Percentiles rank a stretch among this genome's conserved stretches.
Evolutionary conservation across 2,329 filamentous ascomycete species (phyloP).

Genomic region (Beauveria caledonica): DNA sequence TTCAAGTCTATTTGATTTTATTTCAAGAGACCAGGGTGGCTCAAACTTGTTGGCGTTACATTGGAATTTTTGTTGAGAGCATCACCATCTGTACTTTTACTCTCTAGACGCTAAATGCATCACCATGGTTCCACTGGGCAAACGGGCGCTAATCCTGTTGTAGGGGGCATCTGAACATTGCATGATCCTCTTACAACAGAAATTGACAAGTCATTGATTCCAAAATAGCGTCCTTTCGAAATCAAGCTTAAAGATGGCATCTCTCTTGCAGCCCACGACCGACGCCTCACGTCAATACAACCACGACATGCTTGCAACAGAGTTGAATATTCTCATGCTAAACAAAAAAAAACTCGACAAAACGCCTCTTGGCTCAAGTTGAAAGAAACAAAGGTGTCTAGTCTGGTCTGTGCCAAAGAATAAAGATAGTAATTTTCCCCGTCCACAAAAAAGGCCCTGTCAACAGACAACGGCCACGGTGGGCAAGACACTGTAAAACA

Average conservation of each 20-base stretch:
- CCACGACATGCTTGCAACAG: background rate
- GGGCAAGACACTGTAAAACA: background rate
- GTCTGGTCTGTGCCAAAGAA: background rate
- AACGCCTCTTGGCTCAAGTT: background rate
- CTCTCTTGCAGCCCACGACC: too few species aligned
- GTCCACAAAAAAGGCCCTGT: background rate
- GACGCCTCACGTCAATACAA: background rate
- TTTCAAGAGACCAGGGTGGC: background rate
- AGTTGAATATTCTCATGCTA: constrained; percentile 8
- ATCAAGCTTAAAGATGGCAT: too few species aligned
- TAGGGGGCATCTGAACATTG: background rate
- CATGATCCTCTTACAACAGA: too few species aligned
- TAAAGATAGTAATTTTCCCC: background rate
- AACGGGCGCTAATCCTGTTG: background rate
- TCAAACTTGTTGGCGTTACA: background rate
- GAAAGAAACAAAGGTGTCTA: background rate
- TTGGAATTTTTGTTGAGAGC: background rate
- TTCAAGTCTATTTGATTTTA: background rate
- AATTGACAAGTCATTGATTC: too few species aligned
- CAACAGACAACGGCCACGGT: background rate
- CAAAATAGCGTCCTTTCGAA: too few species aligned
- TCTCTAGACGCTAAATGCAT: background rate
- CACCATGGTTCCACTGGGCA: background rate
- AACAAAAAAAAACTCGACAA: background rate
- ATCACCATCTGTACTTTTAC: background rate